phyloP scores from a whole-genome alignment of 148 eudicot species.

The Heliamphora exappendiculata region DNA sequence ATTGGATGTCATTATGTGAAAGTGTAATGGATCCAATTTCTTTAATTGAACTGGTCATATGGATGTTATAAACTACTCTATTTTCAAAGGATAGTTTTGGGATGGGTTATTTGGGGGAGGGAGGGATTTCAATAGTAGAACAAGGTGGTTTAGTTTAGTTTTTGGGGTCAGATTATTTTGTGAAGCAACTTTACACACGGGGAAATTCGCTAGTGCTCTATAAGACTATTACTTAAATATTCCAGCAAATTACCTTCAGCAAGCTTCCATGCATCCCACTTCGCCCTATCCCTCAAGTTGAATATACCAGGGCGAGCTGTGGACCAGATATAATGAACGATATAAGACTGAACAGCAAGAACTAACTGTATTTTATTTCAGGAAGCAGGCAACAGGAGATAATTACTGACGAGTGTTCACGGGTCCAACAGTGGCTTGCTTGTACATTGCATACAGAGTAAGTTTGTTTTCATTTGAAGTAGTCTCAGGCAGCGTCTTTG shows the following conservation, averaged over 20 bases:
- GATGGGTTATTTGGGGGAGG: too few relatives aligned
- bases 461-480: conserved; percentile 68
- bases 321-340: background rate
- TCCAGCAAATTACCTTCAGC: conserved; percentile 52
- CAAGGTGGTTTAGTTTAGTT: too few relatives aligned
- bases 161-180: too few relatives aligned
- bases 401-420: conserved; percentile 63
- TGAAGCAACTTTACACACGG: too few relatives aligned
- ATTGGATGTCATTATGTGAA: too few relatives aligned
- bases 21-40: too few relatives aligned
- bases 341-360: background rate
- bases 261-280: conserved; percentile 98
- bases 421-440: conserved; percentile 83
- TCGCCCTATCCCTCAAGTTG: conserved; percentile 64
- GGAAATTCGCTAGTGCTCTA: too few relatives aligned
- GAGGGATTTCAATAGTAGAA: too few relatives aligned
- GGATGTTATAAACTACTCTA: too few relatives aligned
- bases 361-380: background rate
- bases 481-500: conserved; percentile 50
- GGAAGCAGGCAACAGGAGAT: background rate
- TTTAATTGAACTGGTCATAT: too few relatives aligned
- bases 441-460: conserved; percentile 75
- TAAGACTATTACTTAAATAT: background rate
- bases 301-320: conserved; percentile 91
- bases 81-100: too few relatives aligned